Percentiles rank a stretch among this genome's conserved stretches.
Conservation (phyloP, 805 yeast species). For the Saturnispora dispora region DNA sequence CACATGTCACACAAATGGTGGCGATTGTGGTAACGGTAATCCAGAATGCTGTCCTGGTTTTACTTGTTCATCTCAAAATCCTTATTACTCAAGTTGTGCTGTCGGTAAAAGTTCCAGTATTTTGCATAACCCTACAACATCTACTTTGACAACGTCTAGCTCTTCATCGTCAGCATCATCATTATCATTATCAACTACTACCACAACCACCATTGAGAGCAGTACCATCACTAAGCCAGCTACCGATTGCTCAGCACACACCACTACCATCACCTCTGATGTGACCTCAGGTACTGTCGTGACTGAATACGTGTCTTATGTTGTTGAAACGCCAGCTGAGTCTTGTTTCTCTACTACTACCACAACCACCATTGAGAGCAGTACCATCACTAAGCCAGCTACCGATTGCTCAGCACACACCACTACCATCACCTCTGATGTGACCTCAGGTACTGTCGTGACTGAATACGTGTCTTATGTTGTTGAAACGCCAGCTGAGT, state of each 20-base stretch:
- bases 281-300: neutral
- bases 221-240: neutral
- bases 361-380: neutral
- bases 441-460: neutral
- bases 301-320: neutral
- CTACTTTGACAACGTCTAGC: neutral
- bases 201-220: no score
- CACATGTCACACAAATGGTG: neutral
- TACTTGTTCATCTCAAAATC: neutral
- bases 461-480: neutral
- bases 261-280: neutral
- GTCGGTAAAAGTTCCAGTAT: neutral
- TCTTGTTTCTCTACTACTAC: neutral
- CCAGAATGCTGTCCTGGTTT: neutral
- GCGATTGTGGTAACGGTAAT: neutral
- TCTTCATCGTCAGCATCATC: neutral
- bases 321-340: conserved; percentile 1
- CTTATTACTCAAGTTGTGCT: neutral
- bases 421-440: neutral
- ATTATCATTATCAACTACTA: no score
- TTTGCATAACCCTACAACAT: neutral
- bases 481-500: neutral
- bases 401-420: neutral
- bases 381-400: neutral
- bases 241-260: neutral